These are phyloP conservation scores for Pythium biforme DNA, from an alignment of 352 stramenopile species.

Conservation along the genomic window DNA sequence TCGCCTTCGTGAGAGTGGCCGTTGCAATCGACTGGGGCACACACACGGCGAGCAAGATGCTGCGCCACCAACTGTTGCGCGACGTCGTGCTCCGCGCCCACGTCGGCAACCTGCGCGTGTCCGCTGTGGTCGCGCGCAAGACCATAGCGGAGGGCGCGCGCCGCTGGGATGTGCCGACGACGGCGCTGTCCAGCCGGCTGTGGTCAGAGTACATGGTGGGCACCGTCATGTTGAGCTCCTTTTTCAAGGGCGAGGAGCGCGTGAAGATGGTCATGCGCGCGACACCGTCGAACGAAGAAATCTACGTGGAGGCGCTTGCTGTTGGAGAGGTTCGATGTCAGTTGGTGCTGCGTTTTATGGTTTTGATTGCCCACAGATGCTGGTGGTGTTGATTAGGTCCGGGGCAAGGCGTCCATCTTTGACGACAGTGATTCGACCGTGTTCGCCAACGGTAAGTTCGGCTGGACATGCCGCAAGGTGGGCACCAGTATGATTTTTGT, in stretches of 20 bases:
- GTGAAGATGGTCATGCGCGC: constrained; percentile 66
- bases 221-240: constrained; percentile 82
- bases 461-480: neutral
- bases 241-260: constrained; percentile 87
- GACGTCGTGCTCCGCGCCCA: constrained; percentile 73
- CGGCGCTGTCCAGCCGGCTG: constrained; percentile 46
- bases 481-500: neutral
- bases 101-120: constrained; percentile 82
- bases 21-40: constrained; percentile 9
- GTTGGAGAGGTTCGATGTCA: constrained; percentile 58
- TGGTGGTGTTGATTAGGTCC: constrained; percentile 29
- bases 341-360: neutral
- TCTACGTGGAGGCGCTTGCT: constrained; percentile 77
- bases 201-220: constrained; percentile 90
- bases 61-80: constrained; percentile 31
- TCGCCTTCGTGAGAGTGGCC: constrained; percentile 5
- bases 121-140: constrained; percentile 62
- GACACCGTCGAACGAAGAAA: constrained; percentile 56
- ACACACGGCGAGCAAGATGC: constrained; percentile 8
- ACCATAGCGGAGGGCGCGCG: constrained; percentile 50
- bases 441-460: constrained; percentile 17
- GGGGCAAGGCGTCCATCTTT: constrained; percentile 54
- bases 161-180: constrained; percentile 52
- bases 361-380: neutral
- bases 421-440: constrained; percentile 21